Base-by-base conservation (phyloP, 2,329 filamentous ascomycete genomes). In the Dactylella cylindrospora region DNA sequence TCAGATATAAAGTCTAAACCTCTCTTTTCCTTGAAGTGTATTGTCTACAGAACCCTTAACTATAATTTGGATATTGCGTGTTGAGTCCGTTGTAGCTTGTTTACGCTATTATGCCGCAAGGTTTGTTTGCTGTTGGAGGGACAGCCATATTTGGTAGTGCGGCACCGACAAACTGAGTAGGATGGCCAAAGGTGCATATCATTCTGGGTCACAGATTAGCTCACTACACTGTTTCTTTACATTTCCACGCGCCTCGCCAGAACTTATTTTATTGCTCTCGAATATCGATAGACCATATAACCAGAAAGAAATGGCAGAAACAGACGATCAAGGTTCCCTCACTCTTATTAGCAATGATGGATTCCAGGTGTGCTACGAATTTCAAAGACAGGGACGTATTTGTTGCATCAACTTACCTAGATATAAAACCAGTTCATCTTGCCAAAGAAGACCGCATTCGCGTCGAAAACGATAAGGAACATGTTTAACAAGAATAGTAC, bases 321-420 rank as follows among this genome's bases (percentile, higher is more conserved):
- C 10, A 47, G 57, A 62, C 25, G 67, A 68, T 12, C 54, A 64
- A 47, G 78, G 82, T 62, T 85, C 79, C 68, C 81, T 86, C 47
- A 84, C 83, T 0, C 74, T 86, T 4, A 76, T 84, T 17, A 84
- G 82, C 1, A 78, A 76, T 53, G 83, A 86, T 69, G 81, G 78
- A 44, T 85, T 80, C 70, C 80, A 64, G 44, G 59, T 64, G 26
- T 6, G 49, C 35, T 33, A 13, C 8, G n/a, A 5, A 15, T 20
- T 39, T 28, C 33, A 15, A 19, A 32, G 4, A 46, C 20, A 6
- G 15, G 8, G 20, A 15, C 26, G 5, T 12, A 9, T 12, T 8
- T 17, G 20, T 2, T 8, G 19, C 23, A 6, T 23, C 35, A 32
- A 23, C 38, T 40, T 31, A 19, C 17, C 25, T n/a, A 5, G 12